Base-by-base conservation (phyloP, 106 monocot genomes). In the Acorus calamus region DNA sequence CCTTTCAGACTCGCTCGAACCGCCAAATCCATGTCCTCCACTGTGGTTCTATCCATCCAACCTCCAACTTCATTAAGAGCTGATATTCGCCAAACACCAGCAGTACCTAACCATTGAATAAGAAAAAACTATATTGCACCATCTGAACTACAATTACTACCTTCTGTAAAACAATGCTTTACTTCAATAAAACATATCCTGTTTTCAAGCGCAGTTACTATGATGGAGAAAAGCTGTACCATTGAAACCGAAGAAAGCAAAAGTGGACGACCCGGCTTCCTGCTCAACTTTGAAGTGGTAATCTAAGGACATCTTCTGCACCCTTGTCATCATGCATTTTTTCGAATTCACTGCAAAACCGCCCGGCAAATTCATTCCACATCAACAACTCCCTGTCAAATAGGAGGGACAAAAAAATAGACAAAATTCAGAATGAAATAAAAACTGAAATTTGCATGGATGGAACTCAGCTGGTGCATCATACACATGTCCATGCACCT, bases 221-320 rank as follows among this genome's bases (percentile, higher is more conserved):
- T 28, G 28, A 28, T 28, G 28, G 28, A 28, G 28, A 28, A 28
- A n/a, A 6, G 41, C 6, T 28, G 42, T 79, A 83, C 83, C 83
- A 57, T 83, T 83, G 47, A 83, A 83, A 53, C 83, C 74, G 28
- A 83, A 83, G 68, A 83, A 83, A 56, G 74, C 63, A 60, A 62
- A 79, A 28, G 70, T 72, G 52, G 79, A 79, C 56, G 79, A 83
- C 10, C 79, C 79, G 46, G 83, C 67, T 63, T 83, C 79, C 60
- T 83, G 83, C 67, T 83, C 83, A 43, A 83, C 83, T 68, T 83
- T 83, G 72, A 83, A 83, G 13, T 83, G 83, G 68, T 83, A 83
- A 75, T 83, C 79, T 11, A 79, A 71, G 0, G 79, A 79, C 64
- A 83, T 83, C 83, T 72, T 79, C 55, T 83, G 83, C 64, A 83